Percentiles rank a stretch among this genome's conserved stretches.
phyloP scores from a whole-genome alignment of 2,329 filamentous ascomycete species.

The Ceratocystis colombiana region DNA sequence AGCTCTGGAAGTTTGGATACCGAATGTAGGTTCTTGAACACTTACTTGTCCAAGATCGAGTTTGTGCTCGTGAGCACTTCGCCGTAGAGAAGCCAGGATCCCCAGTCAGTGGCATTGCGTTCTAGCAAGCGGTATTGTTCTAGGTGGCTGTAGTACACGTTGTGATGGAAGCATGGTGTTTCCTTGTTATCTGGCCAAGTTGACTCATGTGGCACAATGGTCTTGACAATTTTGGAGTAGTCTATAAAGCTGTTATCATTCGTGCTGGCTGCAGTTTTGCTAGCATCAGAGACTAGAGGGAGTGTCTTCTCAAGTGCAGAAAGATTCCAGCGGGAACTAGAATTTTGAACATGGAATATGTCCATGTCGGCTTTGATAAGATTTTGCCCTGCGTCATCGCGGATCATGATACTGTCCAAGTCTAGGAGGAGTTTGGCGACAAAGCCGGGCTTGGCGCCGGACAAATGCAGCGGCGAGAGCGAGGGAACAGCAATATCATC shows the following conservation, averaged over 20 bases:
- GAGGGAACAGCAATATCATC: constrained; percentile 61
- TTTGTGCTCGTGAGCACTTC: constrained; percentile 92
- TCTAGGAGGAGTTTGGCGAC: constrained; percentile 58
- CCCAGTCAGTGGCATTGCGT: constrained; percentile 55
- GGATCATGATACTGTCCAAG: constrained; percentile 57
- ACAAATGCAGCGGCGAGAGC: constrained; percentile 73
- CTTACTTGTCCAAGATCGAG: constrained; percentile 77
- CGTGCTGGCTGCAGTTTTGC: not conserved
- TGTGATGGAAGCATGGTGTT: constrained; percentile 80
- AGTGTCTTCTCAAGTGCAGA: constrained; percentile 28
- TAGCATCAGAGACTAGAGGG: constrained; percentile 21
- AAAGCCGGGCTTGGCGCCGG: constrained; percentile 50
- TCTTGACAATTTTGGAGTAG: constrained; percentile 63
- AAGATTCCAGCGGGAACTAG: constrained; percentile 50
- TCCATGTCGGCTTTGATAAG: constrained; percentile 74
- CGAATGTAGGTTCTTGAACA: not conserved
- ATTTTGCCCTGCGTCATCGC: constrained; percentile 51
- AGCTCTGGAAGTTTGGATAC: not conserved
- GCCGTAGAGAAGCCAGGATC: constrained; percentile 69
- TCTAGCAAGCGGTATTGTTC: constrained; percentile 50
- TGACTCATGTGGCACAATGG: constrained; percentile 60
- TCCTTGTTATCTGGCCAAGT: constrained; percentile 57
- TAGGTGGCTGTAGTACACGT: constrained; percentile 64
- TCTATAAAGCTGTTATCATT: constrained; percentile 55
- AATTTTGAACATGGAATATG: constrained; percentile 65